These are phyloP conservation scores for Cyphellophora attinorum DNA, from an alignment of 2,329 filamentous ascomycete genomes.

Conservation along the genomic window DNA sequence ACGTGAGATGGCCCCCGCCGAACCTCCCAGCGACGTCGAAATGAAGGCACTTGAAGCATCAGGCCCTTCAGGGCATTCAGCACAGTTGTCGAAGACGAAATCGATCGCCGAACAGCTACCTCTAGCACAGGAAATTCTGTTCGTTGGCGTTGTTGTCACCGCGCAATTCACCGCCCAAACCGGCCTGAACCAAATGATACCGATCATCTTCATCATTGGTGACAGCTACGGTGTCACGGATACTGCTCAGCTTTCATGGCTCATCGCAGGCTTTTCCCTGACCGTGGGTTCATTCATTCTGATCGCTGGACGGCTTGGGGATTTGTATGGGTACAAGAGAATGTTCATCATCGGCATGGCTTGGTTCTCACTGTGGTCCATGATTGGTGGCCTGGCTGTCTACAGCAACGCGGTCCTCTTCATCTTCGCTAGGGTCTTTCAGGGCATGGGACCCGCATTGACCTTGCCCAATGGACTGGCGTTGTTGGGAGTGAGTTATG, in stretches of 20 bases:
- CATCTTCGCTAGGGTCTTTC: constrained; percentile 43
- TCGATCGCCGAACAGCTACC: constrained; percentile 3
- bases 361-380: constrained; percentile 28
- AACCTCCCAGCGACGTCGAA: no score
- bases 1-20: no score
- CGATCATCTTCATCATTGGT: constrained; percentile 41
- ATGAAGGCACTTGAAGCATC: no score
- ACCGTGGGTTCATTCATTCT: constrained; percentile 31
- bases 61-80: no score
- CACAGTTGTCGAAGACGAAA: no score
- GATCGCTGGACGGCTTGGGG: constrained; percentile 27
- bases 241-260: constrained; percentile 42
- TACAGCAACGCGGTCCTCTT: constrained; percentile 39
- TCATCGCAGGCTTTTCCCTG: constrained; percentile 48
- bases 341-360: constrained; percentile 26
- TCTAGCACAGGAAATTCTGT: constrained; percentile 21
- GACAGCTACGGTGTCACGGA: constrained; percentile 35
- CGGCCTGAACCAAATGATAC: constrained; percentile 38
- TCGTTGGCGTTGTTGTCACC: constrained; percentile 26
- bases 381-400: constrained; percentile 26
- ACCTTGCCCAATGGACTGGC: constrained; percentile 56
- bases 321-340: constrained; percentile 27
- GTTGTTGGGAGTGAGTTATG: constrained; percentile 49
- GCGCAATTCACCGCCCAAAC: constrained; percentile 37
- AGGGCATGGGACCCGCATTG: constrained; percentile 51